A percentile compares a stretch with the other conserved stretches of the same genome.
These are phyloP conservation scores for Triglochin maritima DNA, from an alignment of 106 monocot genomes.

Conservation along the genomic window DNA sequence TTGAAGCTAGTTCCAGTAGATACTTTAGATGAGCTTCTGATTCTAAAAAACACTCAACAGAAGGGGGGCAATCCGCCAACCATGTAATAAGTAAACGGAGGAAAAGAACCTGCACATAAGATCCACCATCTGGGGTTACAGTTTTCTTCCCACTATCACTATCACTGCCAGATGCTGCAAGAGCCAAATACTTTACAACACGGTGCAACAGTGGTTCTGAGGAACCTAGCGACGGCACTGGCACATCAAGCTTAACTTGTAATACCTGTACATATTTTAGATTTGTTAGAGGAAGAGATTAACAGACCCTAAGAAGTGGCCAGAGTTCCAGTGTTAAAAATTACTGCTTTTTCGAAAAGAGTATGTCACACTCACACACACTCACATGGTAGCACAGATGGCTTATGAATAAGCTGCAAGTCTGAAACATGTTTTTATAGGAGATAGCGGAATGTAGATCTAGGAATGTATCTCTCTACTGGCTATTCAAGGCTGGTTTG, in stretches of 20 bases:
- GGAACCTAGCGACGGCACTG: conserved; percentile 62
- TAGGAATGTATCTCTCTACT: too few species aligned
- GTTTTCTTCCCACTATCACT: conserved; percentile 25
- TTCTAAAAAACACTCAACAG: conserved; percentile 66
- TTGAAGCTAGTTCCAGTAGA: conserved; percentile 54
- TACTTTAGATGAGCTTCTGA: conserved; percentile 66
- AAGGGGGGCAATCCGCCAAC: conserved; percentile 69
- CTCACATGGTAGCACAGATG: too few species aligned
- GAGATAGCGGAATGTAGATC: too few species aligned
- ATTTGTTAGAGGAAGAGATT: neutral
- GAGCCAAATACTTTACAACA: conserved; percentile 66
- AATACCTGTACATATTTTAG: conserved; percentile 46
- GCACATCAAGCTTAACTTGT: conserved; percentile 48
- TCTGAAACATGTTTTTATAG: too few species aligned
- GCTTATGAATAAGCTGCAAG: too few species aligned
- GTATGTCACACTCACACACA: too few species aligned
- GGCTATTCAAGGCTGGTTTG: too few species aligned
- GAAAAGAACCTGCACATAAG: conserved; percentile 50
- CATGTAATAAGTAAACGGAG: conserved; percentile 60
- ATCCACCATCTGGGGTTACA: neutral
- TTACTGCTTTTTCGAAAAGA: too few species aligned
- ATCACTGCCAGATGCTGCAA: conserved; percentile 36
- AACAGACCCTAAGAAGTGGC: too few species aligned
- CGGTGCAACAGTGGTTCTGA: conserved; percentile 74
- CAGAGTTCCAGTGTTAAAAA: too few species aligned